Percentiles rank a stretch among this genome's conserved stretches.
phyloP scores from a whole-genome alignment of 345 rosid genomes.

The Brassica cretica region DNA sequence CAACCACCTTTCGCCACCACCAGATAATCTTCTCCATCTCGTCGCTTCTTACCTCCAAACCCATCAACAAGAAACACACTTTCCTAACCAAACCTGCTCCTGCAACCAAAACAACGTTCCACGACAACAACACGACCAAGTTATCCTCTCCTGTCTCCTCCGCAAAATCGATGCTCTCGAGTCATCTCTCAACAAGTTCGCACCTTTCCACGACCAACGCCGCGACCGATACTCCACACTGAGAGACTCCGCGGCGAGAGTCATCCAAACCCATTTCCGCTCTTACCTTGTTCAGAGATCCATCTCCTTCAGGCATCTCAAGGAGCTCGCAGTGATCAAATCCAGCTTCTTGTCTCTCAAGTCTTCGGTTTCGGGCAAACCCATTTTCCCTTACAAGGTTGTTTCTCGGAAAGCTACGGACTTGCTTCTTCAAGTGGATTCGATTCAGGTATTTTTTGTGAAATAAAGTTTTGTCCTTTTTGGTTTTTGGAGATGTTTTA shows the following conservation, averaged over 20 bases:
- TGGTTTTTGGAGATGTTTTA: not conserved
- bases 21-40: constrained; percentile 52
- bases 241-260: constrained; percentile 74
- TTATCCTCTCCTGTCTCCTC: constrained; percentile 52
- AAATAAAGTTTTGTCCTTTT: not conserved
- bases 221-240: constrained; percentile 40
- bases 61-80: constrained; percentile 38
- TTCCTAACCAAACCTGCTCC: constrained; percentile 28
- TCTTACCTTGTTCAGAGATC: constrained; percentile 78
- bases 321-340: constrained; percentile 70
- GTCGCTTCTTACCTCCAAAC: constrained; percentile 50
- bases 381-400: constrained; percentile 46
- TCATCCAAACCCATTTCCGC: constrained; percentile 80
- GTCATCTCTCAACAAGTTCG: constrained; percentile 44
- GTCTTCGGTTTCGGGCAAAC: constrained; percentile 54
- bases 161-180: constrained; percentile 60
- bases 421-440: constrained; percentile 73
- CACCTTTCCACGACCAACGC: constrained; percentile 26
- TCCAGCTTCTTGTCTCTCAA: constrained; percentile 64
- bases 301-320: constrained; percentile 71
- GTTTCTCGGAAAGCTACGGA: constrained; percentile 60
- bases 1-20: constrained; percentile 27
- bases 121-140: constrained; percentile 23
- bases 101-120: constrained; percentile 25
- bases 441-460: constrained; percentile 59